These are phyloP conservation scores for Emmonsiellopsis sp. DNA, from an alignment of 2,329 filamentous ascomycete genomes.

Conservation along the genomic window DNA sequence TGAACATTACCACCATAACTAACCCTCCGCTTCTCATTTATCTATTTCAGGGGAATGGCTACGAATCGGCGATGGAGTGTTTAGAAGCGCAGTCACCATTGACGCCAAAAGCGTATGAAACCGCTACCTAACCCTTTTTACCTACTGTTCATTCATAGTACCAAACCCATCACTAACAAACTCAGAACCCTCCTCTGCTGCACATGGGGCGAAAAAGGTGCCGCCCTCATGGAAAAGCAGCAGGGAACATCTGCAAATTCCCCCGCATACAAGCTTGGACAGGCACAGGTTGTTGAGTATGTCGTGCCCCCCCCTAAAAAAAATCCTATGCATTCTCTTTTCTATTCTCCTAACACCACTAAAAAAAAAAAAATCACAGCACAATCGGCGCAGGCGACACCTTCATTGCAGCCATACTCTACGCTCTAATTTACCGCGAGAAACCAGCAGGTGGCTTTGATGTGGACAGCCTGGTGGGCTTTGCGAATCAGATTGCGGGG, in stretches of 20 bases:
- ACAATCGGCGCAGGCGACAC: constrained; percentile 67
- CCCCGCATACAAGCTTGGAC: constrained; percentile 32
- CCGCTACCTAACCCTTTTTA: neutral
- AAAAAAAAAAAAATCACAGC: constrained; percentile 31
- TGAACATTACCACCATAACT: too few species aligned
- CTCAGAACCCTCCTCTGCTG: constrained; percentile 42
- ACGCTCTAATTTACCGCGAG: constrained; percentile 42
- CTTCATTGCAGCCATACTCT: constrained; percentile 63
- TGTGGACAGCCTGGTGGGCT: constrained; percentile 41
- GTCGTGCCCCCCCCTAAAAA: constrained; percentile 20
- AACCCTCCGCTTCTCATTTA: neutral
- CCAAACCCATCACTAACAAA: neutral
- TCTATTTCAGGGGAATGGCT: constrained; percentile 24
- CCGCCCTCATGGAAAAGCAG: constrained; percentile 36
- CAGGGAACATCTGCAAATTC: constrained; percentile 30
- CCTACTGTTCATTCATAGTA: neutral
- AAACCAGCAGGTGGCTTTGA: constrained; percentile 36
- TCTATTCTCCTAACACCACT: constrained; percentile 6
- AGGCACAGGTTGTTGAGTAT: constrained; percentile 49
- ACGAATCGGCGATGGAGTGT: constrained; percentile 42
- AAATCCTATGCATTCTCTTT: constrained; percentile 1
- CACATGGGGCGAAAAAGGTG: constrained; percentile 51
- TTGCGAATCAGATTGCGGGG: constrained; percentile 58
- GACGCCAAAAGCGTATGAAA: constrained; percentile 38
- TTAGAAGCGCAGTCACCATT: constrained; percentile 36